Percentiles rank a stretch among this genome's conserved stretches.
phyloP scores from a whole-genome alignment of 345 rosid genomes.

The Lepidium aucheri region DNA sequence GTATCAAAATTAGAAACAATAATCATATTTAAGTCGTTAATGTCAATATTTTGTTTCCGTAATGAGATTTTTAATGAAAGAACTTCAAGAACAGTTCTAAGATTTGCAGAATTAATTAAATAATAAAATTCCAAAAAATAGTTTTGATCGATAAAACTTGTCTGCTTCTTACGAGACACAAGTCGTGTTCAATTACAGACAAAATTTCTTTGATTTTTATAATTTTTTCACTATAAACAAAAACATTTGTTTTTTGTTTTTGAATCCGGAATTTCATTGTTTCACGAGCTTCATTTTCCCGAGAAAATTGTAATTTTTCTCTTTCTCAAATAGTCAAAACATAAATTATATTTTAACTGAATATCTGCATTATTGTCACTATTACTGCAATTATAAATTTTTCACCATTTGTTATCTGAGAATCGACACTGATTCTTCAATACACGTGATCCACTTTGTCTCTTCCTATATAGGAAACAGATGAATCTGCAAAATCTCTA shows the following conservation, averaged over 20 bases:
- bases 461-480: conserved; percentile 34
- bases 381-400: neutral
- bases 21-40: neutral
- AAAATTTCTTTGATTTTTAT: conserved; percentile 11
- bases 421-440: conserved; percentile 46
- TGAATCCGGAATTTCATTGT: conserved; percentile 6
- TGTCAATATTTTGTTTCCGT: neutral
- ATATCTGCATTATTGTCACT: conserved; percentile 2
- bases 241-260: neutral
- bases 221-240: neutral
- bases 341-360: conserved; percentile 11
- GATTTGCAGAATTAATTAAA: conserved; percentile 3
- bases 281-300: conserved; percentile 18
- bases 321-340: conserved; percentile 22
- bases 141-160: conserved; percentile 26
- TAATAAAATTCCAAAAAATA: conserved; percentile 6
- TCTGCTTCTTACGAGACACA: conserved; percentile 29
- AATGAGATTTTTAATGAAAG: neutral
- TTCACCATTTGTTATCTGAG: conserved; percentile 16
- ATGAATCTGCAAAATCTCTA: conserved; percentile 39
- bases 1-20: no score
- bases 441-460: conserved; percentile 43
- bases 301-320: neutral
- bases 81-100: conserved; percentile 2
- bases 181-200: conserved; percentile 26